Evolutionary conservation across 805 yeast species (phyloP), one percentile per base, ranked within the genome.

Genomic region (Metschnikowia cerradonensis): DNA sequence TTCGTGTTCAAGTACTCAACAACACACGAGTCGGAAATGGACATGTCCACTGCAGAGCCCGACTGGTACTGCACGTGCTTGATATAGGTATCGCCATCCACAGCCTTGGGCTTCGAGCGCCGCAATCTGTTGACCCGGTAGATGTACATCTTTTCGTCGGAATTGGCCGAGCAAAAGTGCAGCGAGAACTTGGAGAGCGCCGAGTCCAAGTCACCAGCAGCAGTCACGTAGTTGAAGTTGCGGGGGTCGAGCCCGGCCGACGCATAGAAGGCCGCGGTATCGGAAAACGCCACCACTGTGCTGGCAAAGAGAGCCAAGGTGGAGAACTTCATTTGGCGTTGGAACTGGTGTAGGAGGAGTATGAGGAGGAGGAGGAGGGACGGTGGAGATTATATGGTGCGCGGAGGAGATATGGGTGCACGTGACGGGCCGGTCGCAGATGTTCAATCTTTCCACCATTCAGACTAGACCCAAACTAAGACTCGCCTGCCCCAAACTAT

Each of bases 101-200:
- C 20, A 41, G 30, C 15, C 2, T 7, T 45, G 19, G 46, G 53
- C 11, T 45, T 40, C 15, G 41, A 48, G 19, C 45, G 39, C 20
- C 45, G 41, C 52, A 66, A 61, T 46, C 57, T 55, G 22, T 49
- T 40, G 35, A 66, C 71, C 26, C 72, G 56, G 54, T 65, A 68
- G 32, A 69, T 57, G 38, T 54, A 49, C 55, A 67, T 49, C 41
- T 54, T 53, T 6, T 59, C 55, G 19, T 49, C 50, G 15, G 56
- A 53, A 11, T 30, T 13, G 6, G 47, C 38, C 50, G 41, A 35
- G 42, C 72, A 68, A 36, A 62, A 52, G 6, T 49, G 46, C 34
- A 54, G 54, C 43, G 65, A 53, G 52, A 52, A 48, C 20, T 53
- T 51, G 40, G 56, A 47, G 41, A 67, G 50, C 4, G 57, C 54